Conservation (phyloP, 2,329 filamentous ascomycete genomes). For the Thelonectria rubi region DNA sequence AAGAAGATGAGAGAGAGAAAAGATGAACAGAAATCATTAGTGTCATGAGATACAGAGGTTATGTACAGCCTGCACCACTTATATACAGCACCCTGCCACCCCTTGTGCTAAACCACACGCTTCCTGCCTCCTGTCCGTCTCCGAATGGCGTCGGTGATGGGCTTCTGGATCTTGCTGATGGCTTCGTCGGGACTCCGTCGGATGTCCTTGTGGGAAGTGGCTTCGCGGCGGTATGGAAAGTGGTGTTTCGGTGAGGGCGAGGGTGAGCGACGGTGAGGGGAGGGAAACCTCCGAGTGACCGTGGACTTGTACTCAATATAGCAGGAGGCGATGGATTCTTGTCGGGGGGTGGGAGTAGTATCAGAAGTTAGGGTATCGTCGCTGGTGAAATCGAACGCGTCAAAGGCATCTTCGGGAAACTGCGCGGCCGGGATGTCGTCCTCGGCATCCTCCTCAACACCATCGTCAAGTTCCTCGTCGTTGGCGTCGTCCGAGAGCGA, state of each 20-base stretch:
- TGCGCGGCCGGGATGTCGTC: conserved; percentile 52
- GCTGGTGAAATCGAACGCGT: conserved; percentile 43
- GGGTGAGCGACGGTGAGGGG: conserved; percentile 46
- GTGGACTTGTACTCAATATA: conserved; percentile 51
- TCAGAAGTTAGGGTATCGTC: conserved; percentile 53
- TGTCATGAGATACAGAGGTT: conserved; percentile 49
- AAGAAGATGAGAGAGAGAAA: conserved; percentile 12
- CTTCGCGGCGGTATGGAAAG: conserved; percentile 42
- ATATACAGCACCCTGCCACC: conserved; percentile 51
- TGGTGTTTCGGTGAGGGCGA: conserved; percentile 50
- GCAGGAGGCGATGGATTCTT: conserved; percentile 46
- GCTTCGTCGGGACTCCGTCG: conserved; percentile 58
- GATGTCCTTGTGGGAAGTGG: conserved; percentile 41
- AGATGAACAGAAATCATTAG: conserved; percentile 41
- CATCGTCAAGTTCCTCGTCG: conserved; percentile 45
- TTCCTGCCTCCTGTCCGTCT: conserved; percentile 54
- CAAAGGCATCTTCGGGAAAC: conserved; percentile 51
- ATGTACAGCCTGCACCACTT: conserved; percentile 51
- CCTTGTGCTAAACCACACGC: conserved; percentile 51
- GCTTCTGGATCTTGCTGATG: conserved; percentile 59
- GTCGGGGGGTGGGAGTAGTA: conserved; percentile 56
- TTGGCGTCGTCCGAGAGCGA: conserved; percentile 46
- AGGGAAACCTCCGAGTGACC: conserved; percentile 46
- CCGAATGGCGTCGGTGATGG: conserved; percentile 51
- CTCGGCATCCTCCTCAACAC: conserved; percentile 47